Evolutionary conservation across 1,284 basidiomycete genomes (phyloP).

Genomic region (Puccinia novopanici): DNA sequence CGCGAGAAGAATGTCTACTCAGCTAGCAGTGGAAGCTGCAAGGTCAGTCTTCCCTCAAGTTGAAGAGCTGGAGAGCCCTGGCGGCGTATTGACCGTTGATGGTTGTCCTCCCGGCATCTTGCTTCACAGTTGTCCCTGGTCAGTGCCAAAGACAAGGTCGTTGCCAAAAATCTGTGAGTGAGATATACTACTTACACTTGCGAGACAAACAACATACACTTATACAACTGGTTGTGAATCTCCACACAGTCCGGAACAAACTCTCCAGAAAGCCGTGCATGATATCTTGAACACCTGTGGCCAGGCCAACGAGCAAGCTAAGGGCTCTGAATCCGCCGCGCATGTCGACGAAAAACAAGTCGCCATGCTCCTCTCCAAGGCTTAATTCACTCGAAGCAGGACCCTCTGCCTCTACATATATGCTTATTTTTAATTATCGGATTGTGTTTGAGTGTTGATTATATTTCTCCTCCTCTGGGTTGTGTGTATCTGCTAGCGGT

Average conservation of each 20-base stretch:
- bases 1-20: not conserved
- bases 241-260: not conserved
- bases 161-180: not conserved
- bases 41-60: not conserved
- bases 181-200: not conserved
- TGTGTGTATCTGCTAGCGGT: not conserved
- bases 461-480: not conserved
- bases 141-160: not conserved
- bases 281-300: not conserved
- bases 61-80: not conserved
- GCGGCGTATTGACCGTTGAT: not conserved
- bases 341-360: conserved; percentile 3
- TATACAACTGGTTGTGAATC: not conserved
- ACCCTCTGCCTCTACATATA: not conserved
- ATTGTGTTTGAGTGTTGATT: not conserved
- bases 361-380: conserved; percentile 11
- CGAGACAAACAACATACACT: no score
- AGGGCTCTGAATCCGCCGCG: not conserved
- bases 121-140: not conserved
- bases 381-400: not conserved
- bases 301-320: not conserved
- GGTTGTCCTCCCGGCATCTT: not conserved
- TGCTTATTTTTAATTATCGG: not conserved
- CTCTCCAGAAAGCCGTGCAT: not conserved
- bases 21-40: conserved; percentile 11